Base-by-base conservation (phyloP, 768 basidiomycete genomes). In the Leucocoprinus birnbaumii region DNA sequence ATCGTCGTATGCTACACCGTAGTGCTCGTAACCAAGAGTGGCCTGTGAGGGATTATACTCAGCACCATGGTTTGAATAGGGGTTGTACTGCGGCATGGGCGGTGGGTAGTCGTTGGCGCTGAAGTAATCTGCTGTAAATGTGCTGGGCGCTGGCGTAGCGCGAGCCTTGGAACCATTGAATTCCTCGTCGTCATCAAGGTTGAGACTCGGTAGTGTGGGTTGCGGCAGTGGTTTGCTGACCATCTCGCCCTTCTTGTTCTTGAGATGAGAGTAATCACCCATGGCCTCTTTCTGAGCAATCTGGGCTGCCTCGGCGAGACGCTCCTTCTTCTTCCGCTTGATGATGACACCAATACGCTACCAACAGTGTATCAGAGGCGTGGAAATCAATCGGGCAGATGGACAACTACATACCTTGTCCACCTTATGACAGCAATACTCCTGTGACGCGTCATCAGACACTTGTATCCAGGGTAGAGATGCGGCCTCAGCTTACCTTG, bases 401-500 rank as follows among this genome's bases (percentile, higher is more conserved):
- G 26, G 27, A 38, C 35, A 27, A 13, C 37, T n/a, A 42, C 64
- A 53, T 65, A 92, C 91, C 84, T 98, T 98, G 76, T 99, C 96
- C 48, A 98, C 93, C 71, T 98, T 97, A 77, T 98, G 93, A 68
- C 95, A 98, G 70, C 91, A 92, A 73, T 97, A 98, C 79, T 99
- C 96, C 87, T 92, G 59, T 56, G 48, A 35, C 35, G 61, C 56
- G 25, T 55, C 46, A 27, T 52, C 45, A 50, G 48, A 31, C 37
- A 31, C 18, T 35, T 40, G 58, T 45, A 25, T 24, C 10, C 5
- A 7, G 16, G 14, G 48, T 27, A 40, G 41, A 38, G 38, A 16
- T 34, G 27, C 24, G 16, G 24, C 14, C 26, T 18, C 21, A 10
- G 58, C 72, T 55, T 59, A 87, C 91, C 87, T 99, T 99, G 50